phyloP scores from a whole-genome alignment of 139 green algal species.

The Chlamydomonas urium region DNA sequence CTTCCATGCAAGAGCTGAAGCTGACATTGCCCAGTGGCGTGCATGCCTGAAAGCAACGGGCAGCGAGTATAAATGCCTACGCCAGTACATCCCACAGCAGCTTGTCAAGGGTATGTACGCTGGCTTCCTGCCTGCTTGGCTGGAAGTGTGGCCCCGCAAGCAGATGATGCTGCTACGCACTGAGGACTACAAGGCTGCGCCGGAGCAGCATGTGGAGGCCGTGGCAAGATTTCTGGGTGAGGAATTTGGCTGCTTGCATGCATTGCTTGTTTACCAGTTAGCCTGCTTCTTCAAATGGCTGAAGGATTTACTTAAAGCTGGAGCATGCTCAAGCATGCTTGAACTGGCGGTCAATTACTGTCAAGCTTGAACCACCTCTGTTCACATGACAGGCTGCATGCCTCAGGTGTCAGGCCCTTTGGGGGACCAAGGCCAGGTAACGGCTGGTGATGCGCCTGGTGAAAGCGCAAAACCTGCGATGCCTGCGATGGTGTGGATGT shows the following conservation, averaged over 20 bases:
- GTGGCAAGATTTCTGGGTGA: constrained; percentile 25
- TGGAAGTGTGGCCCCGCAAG: constrained; percentile 34
- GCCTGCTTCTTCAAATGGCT: neutral
- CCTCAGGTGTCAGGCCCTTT: neutral
- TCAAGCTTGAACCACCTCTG: neutral
- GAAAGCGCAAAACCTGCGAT: neutral
- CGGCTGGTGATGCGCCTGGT: neutral
- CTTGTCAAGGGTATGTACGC: constrained; percentile 40
- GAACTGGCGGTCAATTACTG: neutral
- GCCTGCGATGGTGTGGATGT: neutral
- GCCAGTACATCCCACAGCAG: neutral
- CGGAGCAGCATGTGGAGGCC: constrained; percentile 31
- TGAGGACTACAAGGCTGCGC: constrained; percentile 49
- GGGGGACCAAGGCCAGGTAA: neutral
- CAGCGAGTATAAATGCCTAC: neutral
- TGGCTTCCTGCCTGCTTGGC: constrained; percentile 43
- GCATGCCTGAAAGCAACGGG: no score
- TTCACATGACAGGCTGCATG: neutral
- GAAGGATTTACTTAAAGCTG: neutral
- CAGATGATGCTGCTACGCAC: constrained; percentile 48
- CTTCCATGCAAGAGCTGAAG: no score
- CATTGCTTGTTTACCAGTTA: neutral
- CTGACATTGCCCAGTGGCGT: no score
- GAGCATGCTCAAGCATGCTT: neutral
- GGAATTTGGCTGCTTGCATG: neutral